phyloP scores from a whole-genome alignment of 129 eudicot genomes.

The Centrapalus pauciflorus region DNA sequence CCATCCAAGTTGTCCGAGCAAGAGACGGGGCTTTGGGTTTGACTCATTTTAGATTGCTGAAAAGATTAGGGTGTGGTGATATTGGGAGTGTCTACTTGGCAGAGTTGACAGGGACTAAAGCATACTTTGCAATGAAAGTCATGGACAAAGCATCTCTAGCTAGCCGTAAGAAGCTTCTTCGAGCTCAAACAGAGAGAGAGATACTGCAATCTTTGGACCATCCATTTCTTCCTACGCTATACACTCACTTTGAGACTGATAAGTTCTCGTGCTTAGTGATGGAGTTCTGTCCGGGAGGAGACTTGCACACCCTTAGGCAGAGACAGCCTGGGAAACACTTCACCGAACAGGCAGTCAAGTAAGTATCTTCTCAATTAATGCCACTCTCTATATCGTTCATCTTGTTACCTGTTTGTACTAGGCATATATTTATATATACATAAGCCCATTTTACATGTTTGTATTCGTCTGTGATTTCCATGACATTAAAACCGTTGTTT shows the following conservation, averaged over 20 bases:
- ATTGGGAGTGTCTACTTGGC: constrained; percentile 87
- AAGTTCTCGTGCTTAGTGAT: constrained; percentile 83
- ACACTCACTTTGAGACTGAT: constrained; percentile 70
- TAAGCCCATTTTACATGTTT: background rate
- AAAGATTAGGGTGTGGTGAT: constrained; percentile 88
- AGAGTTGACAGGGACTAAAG: constrained; percentile 62
- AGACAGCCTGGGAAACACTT: constrained; percentile 80
- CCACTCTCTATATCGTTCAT: background rate
- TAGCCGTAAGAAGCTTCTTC: constrained; percentile 73
- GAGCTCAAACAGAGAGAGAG: constrained; percentile 84
- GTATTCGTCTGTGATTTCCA: background rate
- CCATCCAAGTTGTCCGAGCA: constrained; percentile 49
- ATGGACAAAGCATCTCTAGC: constrained; percentile 87
- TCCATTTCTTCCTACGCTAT: constrained; percentile 75
- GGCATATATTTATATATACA: background rate
- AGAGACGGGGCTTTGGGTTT: constrained; percentile 61
- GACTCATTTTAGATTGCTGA: constrained; percentile 74
- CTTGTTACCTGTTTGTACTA: too few relatives aligned
- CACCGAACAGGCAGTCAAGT: constrained; percentile 84
- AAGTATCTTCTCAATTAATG: constrained; percentile 13
- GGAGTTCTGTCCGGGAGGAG: constrained; percentile 92
- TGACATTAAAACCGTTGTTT: background rate
- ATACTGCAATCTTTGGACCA: constrained; percentile 74
- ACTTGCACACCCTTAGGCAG: constrained; percentile 72
- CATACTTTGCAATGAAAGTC: constrained; percentile 81